Evolutionary conservation across 257 asterid species (phyloP).

Genomic region (Paulownia fortunei): DNA sequence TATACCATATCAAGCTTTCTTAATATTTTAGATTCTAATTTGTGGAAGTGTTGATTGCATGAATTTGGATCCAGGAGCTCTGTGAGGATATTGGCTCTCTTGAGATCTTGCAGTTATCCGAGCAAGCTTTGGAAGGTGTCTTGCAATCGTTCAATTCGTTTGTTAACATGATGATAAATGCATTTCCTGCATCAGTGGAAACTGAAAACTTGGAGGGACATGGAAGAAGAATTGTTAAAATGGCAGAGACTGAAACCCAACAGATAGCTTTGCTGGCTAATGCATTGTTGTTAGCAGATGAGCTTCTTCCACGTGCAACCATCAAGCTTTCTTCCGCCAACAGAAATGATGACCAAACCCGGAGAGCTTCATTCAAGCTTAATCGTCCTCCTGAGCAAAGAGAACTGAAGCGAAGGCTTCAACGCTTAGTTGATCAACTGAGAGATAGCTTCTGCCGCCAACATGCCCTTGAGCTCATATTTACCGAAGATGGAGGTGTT

Average conservation of each 20-base stretch:
- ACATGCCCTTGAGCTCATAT: slow-evolving; percentile 87
- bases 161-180: slow-evolving; percentile 66
- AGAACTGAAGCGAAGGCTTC: slow-evolving; percentile 74
- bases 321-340: slow-evolving; percentile 51
- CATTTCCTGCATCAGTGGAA: slow-evolving; percentile 79
- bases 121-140: slow-evolving; percentile 77
- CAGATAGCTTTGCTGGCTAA: slow-evolving; percentile 78
- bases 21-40: neutral
- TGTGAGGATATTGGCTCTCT: slow-evolving; percentile 92
- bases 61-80: slow-evolving; percentile 58
- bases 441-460: slow-evolving; percentile 91
- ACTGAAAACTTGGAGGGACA: slow-evolving; percentile 78
- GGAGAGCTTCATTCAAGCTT: slow-evolving; percentile 49
- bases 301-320: slow-evolving; percentile 84
- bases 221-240: slow-evolving; percentile 67
- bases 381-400: slow-evolving; percentile 75
- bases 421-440: slow-evolving; percentile 78
- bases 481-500: slow-evolving; percentile 81
- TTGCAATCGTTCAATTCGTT: slow-evolving; percentile 68
- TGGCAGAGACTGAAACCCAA: slow-evolving; percentile 73
- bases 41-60: neutral
- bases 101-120: slow-evolving; percentile 69
- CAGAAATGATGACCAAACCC: slow-evolving; percentile 50
- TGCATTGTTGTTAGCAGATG: slow-evolving; percentile 78
- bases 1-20: neutral